Evolutionary conservation across 2,329 filamentous ascomycete genomes (phyloP).

Genomic region (Neofusicoccum laricinum): DNA sequence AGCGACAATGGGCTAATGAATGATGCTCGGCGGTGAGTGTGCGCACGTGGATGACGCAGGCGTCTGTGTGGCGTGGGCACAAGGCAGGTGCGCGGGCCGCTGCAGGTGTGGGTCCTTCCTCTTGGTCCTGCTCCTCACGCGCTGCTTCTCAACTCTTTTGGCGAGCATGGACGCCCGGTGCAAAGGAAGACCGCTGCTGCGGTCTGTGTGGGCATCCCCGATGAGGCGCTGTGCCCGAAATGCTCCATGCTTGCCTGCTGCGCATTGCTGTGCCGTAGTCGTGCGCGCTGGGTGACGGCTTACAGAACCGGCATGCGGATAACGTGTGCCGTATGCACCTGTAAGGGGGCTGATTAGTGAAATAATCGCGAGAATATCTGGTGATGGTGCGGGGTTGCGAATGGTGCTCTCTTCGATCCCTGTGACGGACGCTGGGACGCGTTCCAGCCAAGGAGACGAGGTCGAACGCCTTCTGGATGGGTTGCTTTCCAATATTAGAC

Average conservation of each 20-base stretch:
- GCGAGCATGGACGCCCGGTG: background rate
- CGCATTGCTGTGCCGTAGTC: conserved; percentile 6
- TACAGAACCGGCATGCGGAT: background rate
- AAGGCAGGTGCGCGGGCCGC: background rate
- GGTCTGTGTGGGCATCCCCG: background rate
- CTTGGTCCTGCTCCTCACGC: background rate
- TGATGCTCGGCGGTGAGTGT: conserved; percentile 10
- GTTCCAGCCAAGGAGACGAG: background rate
- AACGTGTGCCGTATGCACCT: conserved; percentile 2
- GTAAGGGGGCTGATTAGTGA: conserved; percentile 7
- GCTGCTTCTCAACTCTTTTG: background rate
- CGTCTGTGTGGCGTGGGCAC: background rate
- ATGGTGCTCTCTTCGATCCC: background rate
- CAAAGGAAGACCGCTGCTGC: background rate
- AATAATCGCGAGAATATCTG: conserved; percentile 12
- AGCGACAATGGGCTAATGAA: background rate
- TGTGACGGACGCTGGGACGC: background rate
- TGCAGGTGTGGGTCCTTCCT: background rate
- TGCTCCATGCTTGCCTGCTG: background rate
- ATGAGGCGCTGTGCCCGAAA: background rate
- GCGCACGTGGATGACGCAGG: background rate
- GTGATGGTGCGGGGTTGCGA: background rate
- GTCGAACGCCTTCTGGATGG: background rate
- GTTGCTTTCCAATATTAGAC: background rate
- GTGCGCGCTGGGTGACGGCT: background rate